Evolutionary conservation across 1,139 yeast species (phyloP), one percentile per base, ranked within the genome.

Genomic region (Lodderomyces elongisporus): DNA sequence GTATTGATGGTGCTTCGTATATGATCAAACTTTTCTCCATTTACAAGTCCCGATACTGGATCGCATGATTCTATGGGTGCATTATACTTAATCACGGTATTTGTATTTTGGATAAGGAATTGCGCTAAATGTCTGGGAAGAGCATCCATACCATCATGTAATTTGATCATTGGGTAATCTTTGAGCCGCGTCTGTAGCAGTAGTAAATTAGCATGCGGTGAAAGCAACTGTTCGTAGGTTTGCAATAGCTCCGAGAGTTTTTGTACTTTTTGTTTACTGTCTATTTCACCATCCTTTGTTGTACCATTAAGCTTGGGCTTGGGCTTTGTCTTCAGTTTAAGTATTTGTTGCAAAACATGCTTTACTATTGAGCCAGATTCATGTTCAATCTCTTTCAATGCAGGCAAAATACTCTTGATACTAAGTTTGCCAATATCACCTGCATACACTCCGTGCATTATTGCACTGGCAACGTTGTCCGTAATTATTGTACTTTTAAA

Each of bases 401-500:
- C 44, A 0, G 77, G 75, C 38, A 80, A 46, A 1, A 82, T 70
- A 2, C 83, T 65, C 15, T 72, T 61, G 0, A 83, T 77, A 57
- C 95, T 84, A 29, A 91, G 60, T 39, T 74, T 64, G 8, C 70
- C 51, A 3, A 78, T 69, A 54, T 89, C 95, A 1, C 95, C 96
- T 4, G 95, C 96, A 54, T 88, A 91, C 2, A 91, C 79, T 1
- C 98, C 98, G 49, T 88, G 88, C 50, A 83, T 64, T 3, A 89
- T 61, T 0, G 96, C 97, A 54, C 95, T 85, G 13, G 83, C 58
- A 10, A 91, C 59, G 36, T 84, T 78, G 32, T 75, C 73, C 2
- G 85, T 71, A 5, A 87, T 42, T 2, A 56, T 51, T 4, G 69
- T 64, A 14, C 49, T 51, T 3, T 89, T 88, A 48, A 88, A 80